Conservation (phyloP, 83 land plant species). For the Diphasiastrum complanatum region DNA sequence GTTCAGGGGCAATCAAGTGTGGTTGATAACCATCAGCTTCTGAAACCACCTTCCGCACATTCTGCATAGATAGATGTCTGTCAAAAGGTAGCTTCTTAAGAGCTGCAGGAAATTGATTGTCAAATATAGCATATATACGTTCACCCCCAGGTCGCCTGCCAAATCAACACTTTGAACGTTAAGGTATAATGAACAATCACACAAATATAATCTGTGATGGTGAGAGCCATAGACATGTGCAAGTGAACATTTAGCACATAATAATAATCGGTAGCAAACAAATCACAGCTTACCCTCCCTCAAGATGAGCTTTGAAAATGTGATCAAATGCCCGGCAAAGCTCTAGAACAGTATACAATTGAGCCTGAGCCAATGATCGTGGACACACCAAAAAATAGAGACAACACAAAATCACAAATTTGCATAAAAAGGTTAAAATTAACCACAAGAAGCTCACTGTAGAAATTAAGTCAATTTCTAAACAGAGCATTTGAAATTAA, state of each 20-base stretch:
- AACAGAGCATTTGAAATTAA: too few relatives aligned
- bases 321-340: conserved; percentile 82
- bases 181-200: background rate
- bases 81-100: conserved; percentile 73
- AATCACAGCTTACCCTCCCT: conserved; percentile 61
- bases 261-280: background rate
- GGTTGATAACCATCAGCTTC: conserved; percentile 95
- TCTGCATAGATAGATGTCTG: conserved; percentile 64
- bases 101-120: conserved; percentile 71
- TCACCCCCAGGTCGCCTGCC: conserved; percentile 76
- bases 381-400: background rate
- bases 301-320: conserved; percentile 68
- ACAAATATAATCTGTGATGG: background rate
- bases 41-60: conserved; percentile 63
- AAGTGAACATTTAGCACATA: background rate
- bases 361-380: conserved; percentile 43
- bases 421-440: background rate
- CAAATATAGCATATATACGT: conserved; percentile 65
- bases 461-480: background rate
- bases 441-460: background rate
- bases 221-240: conserved; percentile 8
- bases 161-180: background rate
- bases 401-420: background rate
- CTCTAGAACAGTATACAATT: conserved; percentile 68
- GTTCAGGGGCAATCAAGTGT: conserved; percentile 84